phyloP scores from a whole-genome alignment of 768 basidiomycete genomes.

The Russula abietina region DNA sequence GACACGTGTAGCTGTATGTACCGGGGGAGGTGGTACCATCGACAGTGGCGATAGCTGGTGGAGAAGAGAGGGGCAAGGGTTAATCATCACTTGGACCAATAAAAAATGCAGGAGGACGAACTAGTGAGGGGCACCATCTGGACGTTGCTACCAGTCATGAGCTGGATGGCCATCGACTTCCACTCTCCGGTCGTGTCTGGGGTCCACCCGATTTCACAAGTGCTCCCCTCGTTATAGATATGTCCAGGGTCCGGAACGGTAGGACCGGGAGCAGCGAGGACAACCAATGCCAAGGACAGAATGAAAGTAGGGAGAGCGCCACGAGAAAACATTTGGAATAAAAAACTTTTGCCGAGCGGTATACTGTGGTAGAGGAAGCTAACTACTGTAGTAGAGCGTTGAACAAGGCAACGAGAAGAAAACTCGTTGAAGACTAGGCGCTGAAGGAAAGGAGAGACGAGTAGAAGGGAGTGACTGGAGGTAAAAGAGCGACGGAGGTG shows the following conservation, averaged over 20 bases:
- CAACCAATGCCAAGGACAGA: slow-evolving; percentile 26
- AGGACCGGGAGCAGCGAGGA: slow-evolving; percentile 55
- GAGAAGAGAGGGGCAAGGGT: slow-evolving; percentile 5
- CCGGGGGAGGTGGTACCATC: slow-evolving; percentile 52
- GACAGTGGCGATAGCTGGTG: slow-evolving; percentile 58
- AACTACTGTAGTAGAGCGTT: not conserved
- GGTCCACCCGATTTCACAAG: slow-evolving; percentile 55
- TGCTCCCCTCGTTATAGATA: slow-evolving; percentile 48
- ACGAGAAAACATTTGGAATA: slow-evolving; percentile 18
- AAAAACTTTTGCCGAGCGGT: not conserved
- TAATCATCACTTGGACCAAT: not conserved
- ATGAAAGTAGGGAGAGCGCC: slow-evolving; percentile 17
- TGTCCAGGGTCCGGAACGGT: slow-evolving; percentile 53
- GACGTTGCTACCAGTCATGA: slow-evolving; percentile 75
- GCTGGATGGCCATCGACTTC: slow-evolving; percentile 67
- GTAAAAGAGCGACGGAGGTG: not conserved
- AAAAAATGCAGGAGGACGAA: slow-evolving; percentile 33
- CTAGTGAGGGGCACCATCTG: slow-evolving; percentile 63
- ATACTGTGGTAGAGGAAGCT: not conserved
- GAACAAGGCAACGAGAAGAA: not conserved
- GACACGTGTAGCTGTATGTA: slow-evolving; percentile 59
- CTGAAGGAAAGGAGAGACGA: not conserved
- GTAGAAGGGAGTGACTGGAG: not conserved
- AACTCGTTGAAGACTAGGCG: no score
- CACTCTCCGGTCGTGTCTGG: slow-evolving; percentile 55